Evolutionary conservation across 2,329 filamentous ascomycete species (phyloP), one percentile per base, ranked within the genome.

Genomic region (Neofusicoccum kwambonambiense): DNA sequence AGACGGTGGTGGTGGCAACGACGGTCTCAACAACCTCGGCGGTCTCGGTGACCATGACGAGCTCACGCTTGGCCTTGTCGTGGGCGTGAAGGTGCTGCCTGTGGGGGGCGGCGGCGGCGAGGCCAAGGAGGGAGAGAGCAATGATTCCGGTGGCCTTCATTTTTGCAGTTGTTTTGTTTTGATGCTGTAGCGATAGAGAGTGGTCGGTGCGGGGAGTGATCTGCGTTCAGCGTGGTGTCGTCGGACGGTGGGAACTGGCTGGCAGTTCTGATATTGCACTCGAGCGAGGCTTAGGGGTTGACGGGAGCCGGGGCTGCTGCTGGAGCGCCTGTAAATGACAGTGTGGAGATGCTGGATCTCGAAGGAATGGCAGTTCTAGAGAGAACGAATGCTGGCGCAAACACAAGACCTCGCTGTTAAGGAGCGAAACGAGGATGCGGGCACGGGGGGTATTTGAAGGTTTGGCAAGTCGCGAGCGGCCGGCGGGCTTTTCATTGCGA

Each of bases 131-230:
- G 63, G 72, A 66, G 56, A 75, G 74, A 62, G 72, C 72, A 69
- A 77, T 68, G 67, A 76, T 68, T 69, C 69, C 69, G 62, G 73
- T 74, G 66, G 73, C 70, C 75, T 76, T 77, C 76, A 77, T 77
- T 37, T 70, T 74, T 67, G 58, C 62, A 66, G 57, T 57, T 50
- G 62, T 7, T 67, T 54, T 67, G 57, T 67, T 68, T 45, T 51
- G 52, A 58, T 67, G 62, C 52, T 73, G 51, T 57, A 63, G 57
- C 57, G 17, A 39, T 63, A 42, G 49, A 50, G 42, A 57, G 27
- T 31, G 61, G 15, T 37, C 17, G 37, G 13, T 31, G 12, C 47
- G 47, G 13, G 50, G 6, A 17, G 2, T 52, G 50, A 17, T 41
- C n/a, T 57, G 52, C 39, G 52, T 37, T 60, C 56, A 60, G 42